Evolutionary conservation across 441 rosid species (phyloP), one percentile per base, ranked within the genome.

Genomic region (Gossypium aridum): DNA sequence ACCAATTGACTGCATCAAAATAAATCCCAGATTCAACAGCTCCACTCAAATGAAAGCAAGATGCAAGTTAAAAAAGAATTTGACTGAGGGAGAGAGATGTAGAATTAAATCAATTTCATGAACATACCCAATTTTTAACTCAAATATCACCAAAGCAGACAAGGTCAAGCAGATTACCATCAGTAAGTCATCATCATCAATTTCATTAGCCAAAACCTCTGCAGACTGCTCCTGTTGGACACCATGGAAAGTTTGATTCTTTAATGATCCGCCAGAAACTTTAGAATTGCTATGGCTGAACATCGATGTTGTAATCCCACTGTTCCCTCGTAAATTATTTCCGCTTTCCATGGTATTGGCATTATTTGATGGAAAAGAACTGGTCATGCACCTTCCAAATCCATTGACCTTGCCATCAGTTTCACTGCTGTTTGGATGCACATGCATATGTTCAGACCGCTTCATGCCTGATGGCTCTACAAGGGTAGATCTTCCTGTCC

Each of bases 111-210:
- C 25, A 16, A 69, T 54, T 70, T 12, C 43, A 34, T 17, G 19
- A 57, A 64, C 71, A 64, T 71, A 39, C 55, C 26, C 69, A 76
- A 23, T 57, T 49, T 23, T 43, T 22, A 59, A 71, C 56, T 76
- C 49, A 25, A 43, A 59, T 54, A 74, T 8, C 25, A 43, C 60
- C 25, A 57, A 7, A 0, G 66, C 5, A 16, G 64, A 70, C 28
- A 23, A 16, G 37, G 28, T 34, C 37, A 61, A 51, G 65, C 71
- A 17, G 73, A 77, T 77, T 88, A 92, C 99, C 97, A 87, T 66
- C 12, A 93, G 88, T 81, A 91, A 80, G 75, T 90, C 99, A 72
- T 88, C 91, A 13, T 95, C 99, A 71, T 87, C 97, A 37, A 91
- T 79, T 76, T 83, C 89, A 81, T 87, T 90, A 80, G 80, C 70